Evolutionary conservation across 176 grass and related monocot species (phyloP).

Genomic region (Juncus effusus): DNA sequence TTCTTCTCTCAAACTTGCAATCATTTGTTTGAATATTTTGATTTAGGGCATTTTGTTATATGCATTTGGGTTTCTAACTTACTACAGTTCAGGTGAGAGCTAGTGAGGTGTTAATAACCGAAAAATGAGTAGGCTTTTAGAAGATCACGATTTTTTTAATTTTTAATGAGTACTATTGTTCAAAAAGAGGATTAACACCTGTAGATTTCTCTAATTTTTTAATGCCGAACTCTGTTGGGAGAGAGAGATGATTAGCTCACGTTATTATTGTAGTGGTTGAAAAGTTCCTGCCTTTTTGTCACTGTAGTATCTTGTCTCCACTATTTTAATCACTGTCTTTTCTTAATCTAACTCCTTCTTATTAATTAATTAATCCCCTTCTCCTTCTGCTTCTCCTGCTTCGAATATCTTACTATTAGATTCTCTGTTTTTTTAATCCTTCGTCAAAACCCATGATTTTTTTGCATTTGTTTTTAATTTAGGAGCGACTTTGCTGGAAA

Average conservation of each 20-base stretch:
- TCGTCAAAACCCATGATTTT: neutral
- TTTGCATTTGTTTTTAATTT: slow-evolving; percentile 12
- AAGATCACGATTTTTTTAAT: neutral
- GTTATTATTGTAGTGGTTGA: slow-evolving; percentile 24
- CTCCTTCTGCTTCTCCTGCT: neutral
- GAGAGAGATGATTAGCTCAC: slow-evolving; percentile 16
- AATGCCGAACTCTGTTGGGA: slow-evolving; percentile 12
- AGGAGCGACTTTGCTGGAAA: slow-evolving; percentile 79
- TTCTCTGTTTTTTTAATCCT: neutral
- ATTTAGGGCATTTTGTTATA: neutral
- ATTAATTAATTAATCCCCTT: slow-evolving; percentile 10
- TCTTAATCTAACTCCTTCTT: slow-evolving; percentile 10
- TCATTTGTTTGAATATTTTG: neutral
- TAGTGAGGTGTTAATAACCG: neutral
- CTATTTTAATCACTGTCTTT: slow-evolving; percentile 21
- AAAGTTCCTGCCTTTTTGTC: slow-evolving; percentile 28
- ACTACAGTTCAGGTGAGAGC: slow-evolving; percentile 2
- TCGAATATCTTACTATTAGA: neutral
- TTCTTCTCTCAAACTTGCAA: too few species aligned
- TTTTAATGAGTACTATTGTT: slow-evolving; percentile 6
- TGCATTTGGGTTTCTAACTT: neutral
- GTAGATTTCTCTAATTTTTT: slow-evolving; percentile 22
- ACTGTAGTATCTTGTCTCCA: slow-evolving; percentile 13
- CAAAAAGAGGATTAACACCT: slow-evolving; percentile 13
- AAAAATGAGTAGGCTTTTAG: neutral